These are phyloP conservation scores for Arachnopeziza araneosa DNA, from an alignment of 2,329 filamentous ascomycete genomes.

Conservation along the genomic window DNA sequence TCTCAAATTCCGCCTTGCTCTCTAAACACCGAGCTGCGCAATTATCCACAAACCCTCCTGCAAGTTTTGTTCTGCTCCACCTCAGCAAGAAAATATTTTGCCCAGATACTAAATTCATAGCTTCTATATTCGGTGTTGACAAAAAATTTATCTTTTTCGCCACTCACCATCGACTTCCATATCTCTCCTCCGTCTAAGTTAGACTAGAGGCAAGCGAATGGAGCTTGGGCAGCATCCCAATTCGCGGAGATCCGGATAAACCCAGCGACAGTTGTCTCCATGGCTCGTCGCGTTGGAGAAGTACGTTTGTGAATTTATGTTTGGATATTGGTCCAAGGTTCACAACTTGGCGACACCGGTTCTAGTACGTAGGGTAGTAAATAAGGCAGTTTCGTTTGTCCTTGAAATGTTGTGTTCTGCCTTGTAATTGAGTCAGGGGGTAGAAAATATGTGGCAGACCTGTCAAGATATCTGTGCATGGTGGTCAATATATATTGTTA, in stretches of 20 bases:
- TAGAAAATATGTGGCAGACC: too few species aligned
- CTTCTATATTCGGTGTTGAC: background rate
- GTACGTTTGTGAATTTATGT: background rate
- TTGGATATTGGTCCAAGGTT: background rate
- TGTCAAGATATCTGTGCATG: too few species aligned
- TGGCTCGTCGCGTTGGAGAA: background rate
- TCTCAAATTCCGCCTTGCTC: too few species aligned
- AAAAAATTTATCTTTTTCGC: background rate
- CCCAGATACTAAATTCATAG: background rate
- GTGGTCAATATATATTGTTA: too few species aligned
- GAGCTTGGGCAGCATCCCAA: background rate
- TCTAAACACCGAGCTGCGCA: too few species aligned
- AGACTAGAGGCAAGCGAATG: background rate
- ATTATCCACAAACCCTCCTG: too few species aligned
- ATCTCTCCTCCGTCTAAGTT: background rate
- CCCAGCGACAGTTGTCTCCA: background rate
- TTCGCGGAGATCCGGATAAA: constrained; percentile 2
- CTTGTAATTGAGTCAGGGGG: too few species aligned
- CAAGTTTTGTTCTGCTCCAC: too few species aligned
- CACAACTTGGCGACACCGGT: background rate
- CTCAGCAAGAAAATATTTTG: too few species aligned
- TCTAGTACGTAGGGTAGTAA: background rate
- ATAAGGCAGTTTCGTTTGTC: background rate
- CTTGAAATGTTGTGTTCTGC: too few species aligned
- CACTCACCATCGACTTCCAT: too few species aligned